A percentile compares a stretch with the other conserved stretches of the same genome.
Evolutionary conservation across 495 filamentous ascomycete species (phyloP).

Genomic region (Penicillium macrosclerotiorum): DNA sequence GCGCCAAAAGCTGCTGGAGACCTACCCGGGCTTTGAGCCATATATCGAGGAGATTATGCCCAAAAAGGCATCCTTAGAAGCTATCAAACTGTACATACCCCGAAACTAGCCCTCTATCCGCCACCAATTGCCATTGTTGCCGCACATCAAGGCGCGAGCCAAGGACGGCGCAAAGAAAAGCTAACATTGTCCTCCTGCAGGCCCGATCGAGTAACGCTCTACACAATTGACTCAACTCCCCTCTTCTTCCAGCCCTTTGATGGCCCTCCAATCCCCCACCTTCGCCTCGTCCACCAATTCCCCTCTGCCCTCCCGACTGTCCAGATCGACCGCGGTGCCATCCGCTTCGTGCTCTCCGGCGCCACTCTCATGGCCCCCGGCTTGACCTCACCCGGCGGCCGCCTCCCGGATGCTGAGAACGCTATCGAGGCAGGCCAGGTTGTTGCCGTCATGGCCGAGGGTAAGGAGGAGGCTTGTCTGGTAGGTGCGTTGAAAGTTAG

Average conservation of each 20-base stretch:
- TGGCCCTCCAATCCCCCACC: constrained; percentile 74
- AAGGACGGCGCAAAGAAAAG: not conserved
- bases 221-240: constrained; percentile 70
- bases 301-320: constrained; percentile 48
- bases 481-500: constrained; percentile 83
- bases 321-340: constrained; percentile 86
- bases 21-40: constrained; percentile 82
- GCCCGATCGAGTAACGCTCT: constrained; percentile 83
- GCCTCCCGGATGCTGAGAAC: constrained; percentile 60
- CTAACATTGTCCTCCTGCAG: constrained; percentile 30
- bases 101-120: not conserved
- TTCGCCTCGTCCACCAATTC: constrained; percentile 67
- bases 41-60: constrained; percentile 94
- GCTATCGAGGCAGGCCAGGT: constrained; percentile 70
- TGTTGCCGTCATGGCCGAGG: constrained; percentile 87
- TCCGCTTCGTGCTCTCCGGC: constrained; percentile 91
- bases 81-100: constrained; percentile 75
- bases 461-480: constrained; percentile 87
- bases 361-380: constrained; percentile 96
- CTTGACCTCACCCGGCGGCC: constrained; percentile 75
- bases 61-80: constrained; percentile 90
- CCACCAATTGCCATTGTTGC: too few relatives aligned
- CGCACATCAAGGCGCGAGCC: too few relatives aligned
- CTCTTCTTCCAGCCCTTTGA: constrained; percentile 93
- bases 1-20: constrained; percentile 73